Evolutionary conservation across 2,329 filamentous ascomycete species (phyloP).

Genomic region (Aspergillus fischeri): DNA sequence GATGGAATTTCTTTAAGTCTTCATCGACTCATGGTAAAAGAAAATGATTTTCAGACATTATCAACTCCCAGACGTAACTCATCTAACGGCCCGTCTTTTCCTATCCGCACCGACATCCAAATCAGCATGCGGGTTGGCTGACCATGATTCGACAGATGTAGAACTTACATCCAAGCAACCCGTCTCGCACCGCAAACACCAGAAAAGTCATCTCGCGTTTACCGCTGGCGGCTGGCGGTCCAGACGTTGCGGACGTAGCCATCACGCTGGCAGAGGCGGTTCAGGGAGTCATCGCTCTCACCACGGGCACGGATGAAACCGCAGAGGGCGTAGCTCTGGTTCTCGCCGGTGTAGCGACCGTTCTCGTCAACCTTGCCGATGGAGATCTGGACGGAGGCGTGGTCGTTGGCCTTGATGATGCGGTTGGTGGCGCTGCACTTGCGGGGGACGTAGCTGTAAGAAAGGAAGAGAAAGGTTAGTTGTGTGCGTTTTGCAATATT

Average conservation of each 20-base stretch:
- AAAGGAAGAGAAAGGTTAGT: slow-evolving; percentile 8
- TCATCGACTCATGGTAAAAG: not conserved
- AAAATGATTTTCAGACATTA: not conserved
- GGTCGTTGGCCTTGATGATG: slow-evolving; percentile 99
- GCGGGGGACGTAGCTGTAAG: slow-evolving; percentile 84
- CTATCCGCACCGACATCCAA: slow-evolving; percentile 14
- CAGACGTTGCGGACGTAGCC: slow-evolving; percentile 97
- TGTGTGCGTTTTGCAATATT: slow-evolving; percentile 10
- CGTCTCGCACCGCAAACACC: slow-evolving; percentile 12
- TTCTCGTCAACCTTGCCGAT: slow-evolving; percentile 99
- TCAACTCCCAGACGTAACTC: not conserved
- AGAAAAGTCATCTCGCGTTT: slow-evolving; percentile 23
- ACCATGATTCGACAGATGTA: not conserved
- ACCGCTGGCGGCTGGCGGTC: slow-evolving; percentile 64
- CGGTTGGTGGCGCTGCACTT: slow-evolving; percentile 99
- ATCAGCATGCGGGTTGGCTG: not conserved
- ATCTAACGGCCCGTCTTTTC: not conserved
- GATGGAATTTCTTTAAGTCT: slow-evolving; percentile 4
- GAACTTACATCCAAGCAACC: slow-evolving; percentile 28
- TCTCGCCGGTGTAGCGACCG: slow-evolving; percentile 94
- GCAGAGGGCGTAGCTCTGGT: slow-evolving; percentile 94
- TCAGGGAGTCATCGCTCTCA: slow-evolving; percentile 94
- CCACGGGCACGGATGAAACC: slow-evolving; percentile 97
- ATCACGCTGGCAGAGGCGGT: slow-evolving; percentile 92
- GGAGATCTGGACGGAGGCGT: slow-evolving; percentile 95